Conservation (phyloP, 208 protist species). For the Crithidia expoeki region DNA sequence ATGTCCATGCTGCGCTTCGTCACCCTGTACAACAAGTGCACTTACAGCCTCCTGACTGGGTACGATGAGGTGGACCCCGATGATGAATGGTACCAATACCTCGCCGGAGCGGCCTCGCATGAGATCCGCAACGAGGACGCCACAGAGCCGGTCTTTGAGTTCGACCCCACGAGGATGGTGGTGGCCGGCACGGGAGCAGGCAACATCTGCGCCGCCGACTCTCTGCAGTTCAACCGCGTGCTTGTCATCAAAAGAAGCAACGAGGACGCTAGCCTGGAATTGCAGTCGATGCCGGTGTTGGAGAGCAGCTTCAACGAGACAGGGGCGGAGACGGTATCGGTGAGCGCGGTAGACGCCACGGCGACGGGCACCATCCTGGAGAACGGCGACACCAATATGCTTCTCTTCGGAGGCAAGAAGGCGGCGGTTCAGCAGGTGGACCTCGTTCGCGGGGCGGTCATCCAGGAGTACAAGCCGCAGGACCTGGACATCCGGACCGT, state of each 20-base stretch:
- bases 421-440: slow-evolving; percentile 48
- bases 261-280: slow-evolving; percentile 22
- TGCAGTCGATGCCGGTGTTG: slow-evolving; percentile 29
- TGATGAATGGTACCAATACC: slow-evolving; percentile 50
- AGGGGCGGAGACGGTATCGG: slow-evolving; percentile 24
- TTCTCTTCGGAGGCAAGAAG: slow-evolving; percentile 46
- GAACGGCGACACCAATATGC: slow-evolving; percentile 48
- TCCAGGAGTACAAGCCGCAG: slow-evolving; percentile 53
- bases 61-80: slow-evolving; percentile 38
- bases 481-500: slow-evolving; percentile 32
- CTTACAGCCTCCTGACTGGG: slow-evolving; percentile 51
- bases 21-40: slow-evolving; percentile 65
- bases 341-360: slow-evolving; percentile 35
- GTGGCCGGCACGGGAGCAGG: slow-evolving; percentile 35
- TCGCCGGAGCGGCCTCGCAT: slow-evolving; percentile 20
- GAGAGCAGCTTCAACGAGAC: slow-evolving; percentile 47
- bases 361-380: slow-evolving; percentile 51
- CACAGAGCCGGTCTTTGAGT: slow-evolving; percentile 39
- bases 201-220: slow-evolving; percentile 64
- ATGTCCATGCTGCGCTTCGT: slow-evolving; percentile 44
- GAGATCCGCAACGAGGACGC: slow-evolving; percentile 39
- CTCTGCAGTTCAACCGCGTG: slow-evolving; percentile 45
- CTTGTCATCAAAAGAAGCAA: slow-evolving; percentile 47
- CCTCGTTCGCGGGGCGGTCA: slow-evolving; percentile 47
- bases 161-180: slow-evolving; percentile 36